Conservation (phyloP, 2,329 filamentous ascomycete species). For the Aurifilum marmelostoma region DNA sequence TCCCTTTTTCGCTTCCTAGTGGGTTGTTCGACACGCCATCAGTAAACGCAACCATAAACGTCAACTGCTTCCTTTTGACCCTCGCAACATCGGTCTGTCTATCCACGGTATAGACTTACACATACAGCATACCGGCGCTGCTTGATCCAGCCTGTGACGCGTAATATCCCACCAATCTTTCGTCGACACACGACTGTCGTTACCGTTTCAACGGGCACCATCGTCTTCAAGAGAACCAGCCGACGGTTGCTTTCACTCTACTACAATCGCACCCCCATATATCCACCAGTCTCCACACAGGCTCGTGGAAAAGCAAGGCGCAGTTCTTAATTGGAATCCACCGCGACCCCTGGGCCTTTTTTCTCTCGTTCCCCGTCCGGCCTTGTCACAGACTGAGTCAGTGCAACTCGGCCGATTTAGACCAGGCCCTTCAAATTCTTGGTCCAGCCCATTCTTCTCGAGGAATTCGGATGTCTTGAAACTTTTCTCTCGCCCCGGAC, state of each 20-base stretch:
- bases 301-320: not conserved
- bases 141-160: not conserved
- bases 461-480: constrained; percentile 3
- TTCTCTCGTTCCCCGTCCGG: not conserved
- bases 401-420: not conserved
- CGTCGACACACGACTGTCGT: not conserved
- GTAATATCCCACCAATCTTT: not conserved
- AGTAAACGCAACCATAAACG: not conserved
- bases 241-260: not conserved
- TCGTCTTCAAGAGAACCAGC: not conserved
- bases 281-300: not conserved
- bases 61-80: not conserved
- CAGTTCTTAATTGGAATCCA: constrained; percentile 1
- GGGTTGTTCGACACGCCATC: not conserved
- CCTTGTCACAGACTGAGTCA: constrained; percentile 10
- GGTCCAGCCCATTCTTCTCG: not conserved
- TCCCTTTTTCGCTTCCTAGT: too few relatives aligned
- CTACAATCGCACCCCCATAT: too few relatives aligned
- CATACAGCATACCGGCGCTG: not conserved
- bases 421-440: not conserved
- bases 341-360: not conserved
- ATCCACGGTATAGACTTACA: not conserved
- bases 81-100: not conserved
- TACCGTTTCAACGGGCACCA: too few relatives aligned
- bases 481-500: not conserved